Base-by-base conservation (phyloP, 805 yeast genomes). In the Candida succiphila region DNA sequence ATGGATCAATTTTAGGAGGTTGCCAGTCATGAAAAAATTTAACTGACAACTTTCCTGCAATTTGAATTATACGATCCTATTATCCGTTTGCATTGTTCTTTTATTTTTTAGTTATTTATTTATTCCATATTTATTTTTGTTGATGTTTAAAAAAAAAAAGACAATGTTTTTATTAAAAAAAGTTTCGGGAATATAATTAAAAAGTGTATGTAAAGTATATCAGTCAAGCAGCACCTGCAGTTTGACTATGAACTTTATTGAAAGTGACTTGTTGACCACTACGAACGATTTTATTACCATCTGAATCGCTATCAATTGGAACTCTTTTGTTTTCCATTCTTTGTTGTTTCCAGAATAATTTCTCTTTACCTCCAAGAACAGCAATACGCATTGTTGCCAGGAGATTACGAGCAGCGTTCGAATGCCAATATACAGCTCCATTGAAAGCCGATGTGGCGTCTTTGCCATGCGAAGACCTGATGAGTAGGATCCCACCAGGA, bases 301-400 rank as follows among this genome's bases (percentile, higher is more conserved):
- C 66, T 15, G 74, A 56, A 45, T 73, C 78, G 31, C 58, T 63
- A 34, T 68, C 72, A 26, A 74, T 51, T 6, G 75, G 75, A 23
- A 72, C 76, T 49, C 58, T 78, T 63, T 70, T 80, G 67, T 72
- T 81, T 67, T 64, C 81, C 39, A 49, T 63, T 64, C 63, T 78
- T 59, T 69, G 86, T 55, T 67, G 75, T 56, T 76, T 75, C 94
- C 95, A 84, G 17, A 83, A 83, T 44, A 81, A 80, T 39, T 76
- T 81, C 44, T 85, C 89, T 41, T 82, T 71, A 8, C 88, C 88
- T 13, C 84, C 81, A 39, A 87, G 75, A 18, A 83, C 88, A 1
- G 94, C 95, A 13, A 88, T 79, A 48, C 97, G 70, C 96, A 88
- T 86, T 1, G 95, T 88, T 2, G 95, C 94, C 39, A 88, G 63